Evolutionary conservation across 2,329 filamentous ascomycete species (phyloP), one percentile per base, ranked within the genome.

Genomic region (Sporothrix curviconia): DNA sequence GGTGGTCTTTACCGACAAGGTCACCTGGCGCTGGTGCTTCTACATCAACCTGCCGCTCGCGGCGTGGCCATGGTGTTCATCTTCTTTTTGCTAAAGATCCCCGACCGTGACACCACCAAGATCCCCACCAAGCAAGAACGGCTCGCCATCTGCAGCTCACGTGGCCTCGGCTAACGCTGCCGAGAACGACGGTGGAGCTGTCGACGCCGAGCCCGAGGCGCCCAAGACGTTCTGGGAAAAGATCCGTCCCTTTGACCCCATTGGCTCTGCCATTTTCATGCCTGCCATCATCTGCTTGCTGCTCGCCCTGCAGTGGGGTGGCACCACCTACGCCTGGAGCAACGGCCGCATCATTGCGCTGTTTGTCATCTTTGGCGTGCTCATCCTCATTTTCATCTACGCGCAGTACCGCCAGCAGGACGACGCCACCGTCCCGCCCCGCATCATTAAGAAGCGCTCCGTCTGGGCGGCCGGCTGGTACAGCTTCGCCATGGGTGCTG

Each of bases 241-340:
- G 36, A 17, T 59, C 17, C 42, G 36, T 28, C 56, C 53, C 43
- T 51, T 64, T 17, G 63, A 65, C 36, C 58, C 59, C 25, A 15
- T 63, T 5, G 63, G 63, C 28, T 56, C 56, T 1, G 19, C 57
- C 8, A 24, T 64, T n/a, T 60, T 66, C 36, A 55, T 61, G n/a
- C 60, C 64, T 7, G 54, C 70, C 14, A 70, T 76, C 19, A 65
- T 75, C 36, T 76, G 73, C 61, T 69, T 77, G 14, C 64, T 78
- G 3, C 65, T 78, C n/a, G 75, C 74, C 9, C 67, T 78, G 12
- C 72, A 76, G 57, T 78, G 73, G 73, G 72, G 71, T 55, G 72
- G 71, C 40, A 57, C 50, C 3, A 58, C 56, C 11, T 64, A 65
- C 39, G 43, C 64, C 8, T 65, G 65, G 63, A 39, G 34, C 1